Percentiles rank a stretch among this genome's conserved stretches.
Evolutionary conservation across 805 yeast genomes (phyloP).

Genomic region (Sungouiella blattae): DNA sequence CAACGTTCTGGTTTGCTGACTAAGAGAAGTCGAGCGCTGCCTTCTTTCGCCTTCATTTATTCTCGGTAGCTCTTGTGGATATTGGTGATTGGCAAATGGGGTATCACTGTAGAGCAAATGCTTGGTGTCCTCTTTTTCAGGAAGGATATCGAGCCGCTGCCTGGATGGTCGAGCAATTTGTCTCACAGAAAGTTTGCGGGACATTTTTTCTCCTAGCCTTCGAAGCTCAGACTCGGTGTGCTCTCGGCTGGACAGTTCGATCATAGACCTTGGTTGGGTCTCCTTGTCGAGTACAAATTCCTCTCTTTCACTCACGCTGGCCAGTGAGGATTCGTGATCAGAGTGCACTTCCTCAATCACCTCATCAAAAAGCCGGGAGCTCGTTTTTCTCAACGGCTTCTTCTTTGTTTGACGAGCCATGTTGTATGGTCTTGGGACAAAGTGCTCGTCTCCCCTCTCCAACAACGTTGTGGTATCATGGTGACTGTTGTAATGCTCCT

Average conservation of each 20-base stretch:
- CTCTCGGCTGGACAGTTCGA: constrained; percentile 1
- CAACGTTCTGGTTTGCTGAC: not conserved
- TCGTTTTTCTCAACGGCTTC: not conserved
- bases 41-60: constrained; percentile 5
- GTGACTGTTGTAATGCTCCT: too few species aligned
- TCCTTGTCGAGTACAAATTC: not conserved
- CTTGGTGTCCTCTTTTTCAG: constrained; percentile 20
- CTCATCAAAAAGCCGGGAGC: constrained; percentile 3
- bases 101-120: constrained; percentile 19
- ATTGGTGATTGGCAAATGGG: constrained; percentile 13
- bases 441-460: not conserved
- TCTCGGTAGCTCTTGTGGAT: constrained; percentile 11
- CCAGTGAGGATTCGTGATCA: not conserved
- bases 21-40: not conserved
- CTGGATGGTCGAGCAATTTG: constrained; percentile 1
- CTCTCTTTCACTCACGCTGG: not conserved
- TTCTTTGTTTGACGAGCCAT: not conserved
- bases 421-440: constrained; percentile 1
- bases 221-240: constrained; percentile 24
- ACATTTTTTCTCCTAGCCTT: constrained; percentile 33
- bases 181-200: constrained; percentile 32
- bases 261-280: too few species aligned
- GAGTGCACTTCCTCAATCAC: not conserved
- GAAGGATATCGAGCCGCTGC: constrained; percentile 1
- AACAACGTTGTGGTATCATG: not conserved